Conservation (phyloP, 2,329 filamentous ascomycete species). For the Septoria linicola region DNA sequence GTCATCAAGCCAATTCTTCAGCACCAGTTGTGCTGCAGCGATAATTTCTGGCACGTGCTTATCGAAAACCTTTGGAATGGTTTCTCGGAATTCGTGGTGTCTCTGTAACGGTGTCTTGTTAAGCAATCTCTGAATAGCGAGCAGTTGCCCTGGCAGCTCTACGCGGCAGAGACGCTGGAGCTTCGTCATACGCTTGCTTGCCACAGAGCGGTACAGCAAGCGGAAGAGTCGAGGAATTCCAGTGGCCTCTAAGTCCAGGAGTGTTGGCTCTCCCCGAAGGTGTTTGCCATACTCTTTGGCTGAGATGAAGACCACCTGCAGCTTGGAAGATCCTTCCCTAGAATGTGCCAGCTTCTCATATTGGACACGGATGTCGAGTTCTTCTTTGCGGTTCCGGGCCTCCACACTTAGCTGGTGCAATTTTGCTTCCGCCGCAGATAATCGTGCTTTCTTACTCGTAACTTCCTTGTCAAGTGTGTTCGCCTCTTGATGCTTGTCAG, state of each 20-base stretch:
- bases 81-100: neutral
- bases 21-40: neutral
- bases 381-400: neutral
- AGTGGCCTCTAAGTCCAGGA: conserved; percentile 22
- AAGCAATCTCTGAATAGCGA: neutral
- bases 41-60: neutral
- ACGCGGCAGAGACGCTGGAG: neutral
- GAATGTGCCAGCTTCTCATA: neutral
- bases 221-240: conserved; percentile 21
- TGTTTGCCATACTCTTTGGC: conserved; percentile 27
- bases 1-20: neutral
- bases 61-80: neutral
- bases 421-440: neutral
- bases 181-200: conserved; percentile 1
- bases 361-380: neutral
- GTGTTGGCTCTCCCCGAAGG: conserved; percentile 9
- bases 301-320: conserved; percentile 22
- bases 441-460: neutral
- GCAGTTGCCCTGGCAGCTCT: neutral
- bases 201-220: neutral
- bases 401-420: conserved; percentile 2
- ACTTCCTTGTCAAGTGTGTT: neutral
- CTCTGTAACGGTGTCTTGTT: conserved; percentile 11
- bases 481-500: neutral
- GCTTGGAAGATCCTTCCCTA: neutral